Evolutionary conservation across 169 alveolate species (phyloP), one percentile per base, ranked within the genome.

Genomic region (Babesia sp.): DNA sequence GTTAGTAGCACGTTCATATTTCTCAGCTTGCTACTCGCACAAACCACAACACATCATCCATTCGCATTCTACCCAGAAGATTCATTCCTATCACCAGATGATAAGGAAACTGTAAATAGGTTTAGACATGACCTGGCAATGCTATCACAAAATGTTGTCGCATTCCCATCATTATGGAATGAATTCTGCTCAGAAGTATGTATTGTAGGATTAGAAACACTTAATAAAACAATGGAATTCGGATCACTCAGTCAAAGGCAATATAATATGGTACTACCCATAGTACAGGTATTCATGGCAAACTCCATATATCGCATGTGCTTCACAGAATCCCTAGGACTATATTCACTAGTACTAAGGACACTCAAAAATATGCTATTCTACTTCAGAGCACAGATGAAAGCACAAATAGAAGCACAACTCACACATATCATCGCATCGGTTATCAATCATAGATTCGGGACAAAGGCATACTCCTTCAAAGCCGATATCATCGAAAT

Each of bases 341-440:
- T 79, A 37, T 79, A 79, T 44, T 79, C 87, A 41, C 70, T 79
- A 42, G 87, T 57, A 22, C 64, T 79, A 48, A 70, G 87, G 50
- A 24, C 71, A 14, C 55, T 79, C 54, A 53, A 74, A 34, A 79
- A 79, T 45, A 28, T 60, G 61, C 61, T 50, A 29, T 42, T 46
- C 46, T 48, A 12, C 45, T 70, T 71, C 61, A 70, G 87, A 50
- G 34, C 54, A 42, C 63, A 79, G 33, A 46, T 79, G 75, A 79
- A 79, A 67, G 57, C 83, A 29, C 87, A 79, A 41, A 28, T 70
- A 22, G 87, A 79, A 70, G 57, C 66, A 51, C 67, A 69, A 39
- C 64, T 79, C 33, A 69, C 58, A 29, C 87, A 79, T 46, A 34
- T 79, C n/a, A 37, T 79, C 59, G 29, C 55, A 12, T 61, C 81